These are phyloP conservation scores for Stephania japonica DNA, from an alignment of 164 flowering plant genomes.

Conservation along the genomic window DNA sequence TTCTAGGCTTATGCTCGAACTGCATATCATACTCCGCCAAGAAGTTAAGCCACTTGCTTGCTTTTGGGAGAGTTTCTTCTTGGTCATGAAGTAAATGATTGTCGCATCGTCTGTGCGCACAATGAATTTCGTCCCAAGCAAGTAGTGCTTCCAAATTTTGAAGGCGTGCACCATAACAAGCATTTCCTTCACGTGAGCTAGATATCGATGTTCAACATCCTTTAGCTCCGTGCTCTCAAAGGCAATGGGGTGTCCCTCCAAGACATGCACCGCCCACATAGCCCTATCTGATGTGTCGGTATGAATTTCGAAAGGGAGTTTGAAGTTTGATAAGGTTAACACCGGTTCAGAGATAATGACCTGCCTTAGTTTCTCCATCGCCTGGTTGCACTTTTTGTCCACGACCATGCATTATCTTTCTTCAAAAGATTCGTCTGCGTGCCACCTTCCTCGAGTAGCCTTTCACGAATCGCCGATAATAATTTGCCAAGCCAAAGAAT, in stretches of 20 bases:
- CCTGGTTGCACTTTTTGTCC: neutral
- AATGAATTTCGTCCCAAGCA: neutral
- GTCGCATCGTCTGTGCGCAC: neutral
- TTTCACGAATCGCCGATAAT: neutral
- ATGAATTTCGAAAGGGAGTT: conserved; percentile 4
- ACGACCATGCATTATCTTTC: neutral
- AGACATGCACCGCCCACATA: neutral
- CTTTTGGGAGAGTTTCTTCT: conserved; percentile 22
- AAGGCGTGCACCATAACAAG: neutral
- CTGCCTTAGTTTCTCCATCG: neutral
- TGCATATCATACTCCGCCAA: conserved; percentile 14
- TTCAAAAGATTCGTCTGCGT: neutral
- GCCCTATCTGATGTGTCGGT: neutral
- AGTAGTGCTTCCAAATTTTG: neutral
- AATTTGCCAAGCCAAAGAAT: neutral
- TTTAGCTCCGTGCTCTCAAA: conserved; percentile 9
- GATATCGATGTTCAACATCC: neutral
- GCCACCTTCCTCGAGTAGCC: neutral
- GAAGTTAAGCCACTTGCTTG: conserved; percentile 20
- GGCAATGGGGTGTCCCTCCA: conserved; percentile 2
- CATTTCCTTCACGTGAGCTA: conserved; percentile 7
- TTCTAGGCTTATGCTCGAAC: conserved; percentile 6
- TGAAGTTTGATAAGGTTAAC: neutral
- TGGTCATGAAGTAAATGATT: neutral
- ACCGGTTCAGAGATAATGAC: neutral